These are phyloP conservation scores for Sicyos baderoa DNA, from an alignment of 306 rosid species.

Conservation along the genomic window DNA sequence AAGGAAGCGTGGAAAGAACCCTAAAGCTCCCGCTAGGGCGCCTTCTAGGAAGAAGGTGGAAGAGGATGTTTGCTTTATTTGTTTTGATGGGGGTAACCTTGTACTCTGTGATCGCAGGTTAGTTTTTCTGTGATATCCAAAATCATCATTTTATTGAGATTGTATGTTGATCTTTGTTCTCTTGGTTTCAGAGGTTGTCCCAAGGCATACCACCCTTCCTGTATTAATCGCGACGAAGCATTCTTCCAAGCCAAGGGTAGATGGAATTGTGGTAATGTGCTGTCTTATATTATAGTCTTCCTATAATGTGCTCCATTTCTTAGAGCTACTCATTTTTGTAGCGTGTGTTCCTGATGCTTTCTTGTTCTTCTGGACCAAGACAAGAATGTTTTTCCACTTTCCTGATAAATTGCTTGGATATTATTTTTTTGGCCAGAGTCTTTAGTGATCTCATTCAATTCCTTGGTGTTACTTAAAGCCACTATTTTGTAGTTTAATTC, in stretches of 20 bases:
- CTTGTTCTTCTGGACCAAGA: slow-evolving; percentile 2
- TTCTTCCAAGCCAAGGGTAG: slow-evolving; percentile 92
- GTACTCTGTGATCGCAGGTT: slow-evolving; percentile 97
- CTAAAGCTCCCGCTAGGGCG: slow-evolving; percentile 39
- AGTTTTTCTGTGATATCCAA: slow-evolving; percentile 11
- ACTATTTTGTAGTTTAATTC: background rate
- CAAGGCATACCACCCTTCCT: slow-evolving; percentile 93
- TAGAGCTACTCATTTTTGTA: background rate
- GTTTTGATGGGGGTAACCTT: slow-evolving; percentile 97
- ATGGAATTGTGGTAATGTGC: slow-evolving; percentile 86
- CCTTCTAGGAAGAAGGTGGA: slow-evolving; percentile 60
- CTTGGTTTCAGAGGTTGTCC: slow-evolving; percentile 79
- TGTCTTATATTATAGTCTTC: background rate
- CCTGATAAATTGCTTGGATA: background rate
- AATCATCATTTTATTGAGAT: background rate
- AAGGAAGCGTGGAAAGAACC: slow-evolving; percentile 75
- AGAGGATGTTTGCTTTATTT: slow-evolving; percentile 98
- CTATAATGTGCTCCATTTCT: background rate
- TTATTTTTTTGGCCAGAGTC: background rate
- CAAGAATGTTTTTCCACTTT: slow-evolving; percentile 1
- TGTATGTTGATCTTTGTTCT: slow-evolving; percentile 21
- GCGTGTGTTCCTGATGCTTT: background rate
- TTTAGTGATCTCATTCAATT: slow-evolving; percentile 11
- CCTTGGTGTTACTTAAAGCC: background rate
- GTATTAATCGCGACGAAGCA: slow-evolving; percentile 87